Evolutionary conservation across 345 rosid genomes (phyloP).

Genomic region (Carallia brachiata): DNA sequence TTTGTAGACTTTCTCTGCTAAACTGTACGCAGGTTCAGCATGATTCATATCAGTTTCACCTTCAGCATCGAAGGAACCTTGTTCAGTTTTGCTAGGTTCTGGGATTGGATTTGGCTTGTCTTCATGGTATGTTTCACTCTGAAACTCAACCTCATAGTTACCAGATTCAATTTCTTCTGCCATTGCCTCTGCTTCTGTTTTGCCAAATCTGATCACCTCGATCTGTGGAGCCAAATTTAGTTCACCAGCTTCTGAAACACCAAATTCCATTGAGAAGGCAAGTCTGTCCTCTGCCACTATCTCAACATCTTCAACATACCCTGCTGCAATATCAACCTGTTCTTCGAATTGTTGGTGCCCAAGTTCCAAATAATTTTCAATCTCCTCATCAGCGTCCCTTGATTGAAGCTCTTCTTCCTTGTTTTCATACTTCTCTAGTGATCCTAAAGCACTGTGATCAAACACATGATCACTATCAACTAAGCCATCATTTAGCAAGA

Average conservation of each 20-base stretch:
- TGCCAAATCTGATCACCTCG: slow-evolving; percentile 9
- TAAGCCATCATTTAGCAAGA: slow-evolving; percentile 31
- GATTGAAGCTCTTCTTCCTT: slow-evolving; percentile 7
- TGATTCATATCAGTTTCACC: slow-evolving; percentile 5
- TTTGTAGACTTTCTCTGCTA: slow-evolving; percentile 9
- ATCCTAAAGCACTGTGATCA: slow-evolving; percentile 13
- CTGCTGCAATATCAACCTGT: neutral
- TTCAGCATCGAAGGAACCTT: slow-evolving; percentile 1
- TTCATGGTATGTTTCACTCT: slow-evolving; percentile 12
- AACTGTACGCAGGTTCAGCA: slow-evolving; percentile 3
- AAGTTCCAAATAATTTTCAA: neutral
- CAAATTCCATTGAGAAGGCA: slow-evolving; percentile 21
- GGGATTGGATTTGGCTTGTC: slow-evolving; percentile 16
- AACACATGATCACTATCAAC: slow-evolving; percentile 20
- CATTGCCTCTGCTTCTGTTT: neutral
- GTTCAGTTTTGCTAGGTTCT: slow-evolving; percentile 13
- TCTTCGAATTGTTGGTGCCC: neutral
- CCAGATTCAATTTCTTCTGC: slow-evolving; percentile 4
- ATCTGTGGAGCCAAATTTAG: neutral
- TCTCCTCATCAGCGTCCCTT: slow-evolving; percentile 3
- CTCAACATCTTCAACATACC: slow-evolving; percentile 7
- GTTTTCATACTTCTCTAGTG: slow-evolving; percentile 5
- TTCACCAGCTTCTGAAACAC: slow-evolving; percentile 19
- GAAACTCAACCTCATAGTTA: slow-evolving; percentile 17
- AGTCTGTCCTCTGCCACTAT: slow-evolving; percentile 15